phyloP scores from a whole-genome alignment of 2,329 filamentous ascomycete species.

The Passalora sequoiae region DNA sequence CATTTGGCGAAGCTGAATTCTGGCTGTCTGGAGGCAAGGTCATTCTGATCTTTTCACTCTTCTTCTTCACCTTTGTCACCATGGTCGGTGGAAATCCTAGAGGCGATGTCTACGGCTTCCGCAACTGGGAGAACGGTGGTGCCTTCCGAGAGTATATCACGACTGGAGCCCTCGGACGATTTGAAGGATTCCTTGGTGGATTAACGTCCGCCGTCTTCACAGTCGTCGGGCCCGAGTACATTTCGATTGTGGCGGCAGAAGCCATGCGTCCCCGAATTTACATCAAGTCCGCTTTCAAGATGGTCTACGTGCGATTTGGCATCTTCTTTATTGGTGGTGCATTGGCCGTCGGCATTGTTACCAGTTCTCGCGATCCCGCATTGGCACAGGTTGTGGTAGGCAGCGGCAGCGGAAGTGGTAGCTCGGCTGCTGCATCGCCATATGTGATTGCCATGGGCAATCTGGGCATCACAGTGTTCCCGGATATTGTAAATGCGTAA shows the following conservation, averaged over 20 bases:
- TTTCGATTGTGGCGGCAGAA: constrained; percentile 46
- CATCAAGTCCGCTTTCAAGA: constrained; percentile 47
- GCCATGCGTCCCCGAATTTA: constrained; percentile 42
- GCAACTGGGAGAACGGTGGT: constrained; percentile 40
- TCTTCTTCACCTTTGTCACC: constrained; percentile 37
- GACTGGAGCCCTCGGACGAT: constrained; percentile 29
- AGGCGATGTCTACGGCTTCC: constrained; percentile 39
- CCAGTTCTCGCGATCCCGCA: constrained; percentile 30
- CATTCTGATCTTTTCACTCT: constrained; percentile 42
- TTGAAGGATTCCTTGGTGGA: constrained; percentile 35
- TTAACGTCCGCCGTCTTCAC: constrained; percentile 42
- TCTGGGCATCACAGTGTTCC: constrained; percentile 41
- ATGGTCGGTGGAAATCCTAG: constrained; percentile 35
- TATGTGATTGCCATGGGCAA: constrained; percentile 38
- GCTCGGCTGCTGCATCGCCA: constrained; percentile 34
- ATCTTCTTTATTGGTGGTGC: constrained; percentile 46
- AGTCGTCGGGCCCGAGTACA: constrained; percentile 46
- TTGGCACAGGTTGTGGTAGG: constrained; percentile 24
- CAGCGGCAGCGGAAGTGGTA: constrained; percentile 18
- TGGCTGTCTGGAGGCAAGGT: constrained; percentile 53
- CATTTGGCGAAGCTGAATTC: constrained; percentile 42
- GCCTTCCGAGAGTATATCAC: constrained; percentile 30
- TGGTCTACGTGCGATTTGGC: constrained; percentile 43
- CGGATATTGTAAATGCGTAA: constrained; percentile 36
- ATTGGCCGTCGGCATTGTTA: constrained; percentile 41